A percentile compares a stretch with the other conserved stretches of the same genome.
Evolutionary conservation across 225 moss, liverwort and hornwort genomes (phyloP).

Genomic region (Asterella californica): DNA sequence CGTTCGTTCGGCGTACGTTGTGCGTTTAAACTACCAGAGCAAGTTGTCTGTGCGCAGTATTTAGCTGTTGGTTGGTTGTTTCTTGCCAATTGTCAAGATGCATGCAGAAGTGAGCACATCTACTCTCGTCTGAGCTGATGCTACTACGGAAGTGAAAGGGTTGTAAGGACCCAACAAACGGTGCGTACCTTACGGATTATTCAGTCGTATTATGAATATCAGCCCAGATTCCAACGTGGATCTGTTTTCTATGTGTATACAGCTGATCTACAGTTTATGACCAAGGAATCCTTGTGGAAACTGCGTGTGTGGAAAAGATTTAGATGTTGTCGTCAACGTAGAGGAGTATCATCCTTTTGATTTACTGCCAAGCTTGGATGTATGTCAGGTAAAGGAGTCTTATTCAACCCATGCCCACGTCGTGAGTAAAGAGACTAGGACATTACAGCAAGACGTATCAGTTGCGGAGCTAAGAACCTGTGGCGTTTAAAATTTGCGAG

Average conservation of each 20-base stretch:
- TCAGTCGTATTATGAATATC: neutral
- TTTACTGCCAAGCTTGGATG: no score
- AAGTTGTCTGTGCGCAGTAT: neutral
- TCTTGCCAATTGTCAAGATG: neutral
- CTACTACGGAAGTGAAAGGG: neutral
- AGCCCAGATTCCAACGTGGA: neutral
- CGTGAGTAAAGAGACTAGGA: no score
- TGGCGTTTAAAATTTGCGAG: no score
- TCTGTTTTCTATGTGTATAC: neutral
- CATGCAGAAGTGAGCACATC: neutral
- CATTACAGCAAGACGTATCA: no score
- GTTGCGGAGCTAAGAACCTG: no score
- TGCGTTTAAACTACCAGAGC: neutral
- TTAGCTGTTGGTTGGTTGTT: neutral
- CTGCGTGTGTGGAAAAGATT: no score
- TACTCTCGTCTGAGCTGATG: neutral
- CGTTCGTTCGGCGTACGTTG: neutral
- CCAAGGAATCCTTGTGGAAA: no score
- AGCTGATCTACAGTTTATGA: no score
- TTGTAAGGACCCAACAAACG: neutral
- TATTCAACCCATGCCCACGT: no score
- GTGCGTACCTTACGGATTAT: neutral
- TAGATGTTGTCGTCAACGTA: no score
- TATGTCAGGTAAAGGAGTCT: no score
- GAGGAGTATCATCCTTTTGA: no score